Conservation (phyloP, 257 asterid species). For the Lantana camara region DNA sequence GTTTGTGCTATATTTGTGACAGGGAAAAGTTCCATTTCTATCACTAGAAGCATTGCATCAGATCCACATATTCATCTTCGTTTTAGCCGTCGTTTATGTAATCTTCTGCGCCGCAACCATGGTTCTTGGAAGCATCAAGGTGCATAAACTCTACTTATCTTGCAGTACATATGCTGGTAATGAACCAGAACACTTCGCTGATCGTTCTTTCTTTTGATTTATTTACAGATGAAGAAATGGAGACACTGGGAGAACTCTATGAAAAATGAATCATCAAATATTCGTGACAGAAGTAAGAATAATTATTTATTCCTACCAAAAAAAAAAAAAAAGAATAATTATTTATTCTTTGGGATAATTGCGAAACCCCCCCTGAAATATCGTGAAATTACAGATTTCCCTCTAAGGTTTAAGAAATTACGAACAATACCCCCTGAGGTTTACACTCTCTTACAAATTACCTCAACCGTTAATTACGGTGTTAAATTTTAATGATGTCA, state of each 20-base stretch:
- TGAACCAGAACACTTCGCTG: neutral
- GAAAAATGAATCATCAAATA: constrained; percentile 33
- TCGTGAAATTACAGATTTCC: too few species aligned
- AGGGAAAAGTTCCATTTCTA: constrained; percentile 69
- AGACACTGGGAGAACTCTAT: constrained; percentile 70
- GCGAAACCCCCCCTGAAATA: too few species aligned
- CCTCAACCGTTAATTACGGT: too few species aligned
- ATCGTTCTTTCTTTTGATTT: neutral
- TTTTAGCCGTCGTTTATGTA: constrained; percentile 80
- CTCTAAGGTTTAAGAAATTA: too few species aligned
- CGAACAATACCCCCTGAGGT: too few species aligned
- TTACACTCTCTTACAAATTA: too few species aligned
- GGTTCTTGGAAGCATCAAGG: constrained; percentile 76
- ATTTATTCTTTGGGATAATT: too few species aligned
- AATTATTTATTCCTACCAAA: neutral
- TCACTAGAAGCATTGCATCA: constrained; percentile 85
- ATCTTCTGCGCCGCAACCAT: constrained; percentile 70
- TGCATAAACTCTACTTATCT: constrained; percentile 19
- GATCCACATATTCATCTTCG: constrained; percentile 88
- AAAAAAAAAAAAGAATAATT: too few species aligned
- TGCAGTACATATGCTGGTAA: neutral
- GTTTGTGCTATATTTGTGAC: constrained; percentile 8
- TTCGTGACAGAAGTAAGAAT: constrained; percentile 41
- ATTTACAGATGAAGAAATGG: constrained; percentile 75
- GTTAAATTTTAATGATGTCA: too few species aligned